Conservation (phyloP, 2,329 filamentous ascomycete species). For the Catunica adiposa region DNA sequence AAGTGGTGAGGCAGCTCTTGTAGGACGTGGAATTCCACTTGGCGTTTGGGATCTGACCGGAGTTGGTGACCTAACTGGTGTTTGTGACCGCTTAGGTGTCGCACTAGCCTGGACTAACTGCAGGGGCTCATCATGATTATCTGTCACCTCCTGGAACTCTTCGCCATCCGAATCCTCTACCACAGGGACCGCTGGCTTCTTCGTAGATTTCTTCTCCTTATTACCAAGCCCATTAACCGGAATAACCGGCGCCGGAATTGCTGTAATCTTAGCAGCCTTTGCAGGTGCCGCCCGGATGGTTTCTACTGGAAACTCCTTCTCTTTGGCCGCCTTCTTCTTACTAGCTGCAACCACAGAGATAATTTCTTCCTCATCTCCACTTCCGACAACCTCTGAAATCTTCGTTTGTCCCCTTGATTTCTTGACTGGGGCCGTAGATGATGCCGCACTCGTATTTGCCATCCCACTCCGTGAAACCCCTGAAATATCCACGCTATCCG, state of each 20-base stretch:
- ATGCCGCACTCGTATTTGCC: neutral
- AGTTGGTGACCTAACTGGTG: too few species aligned
- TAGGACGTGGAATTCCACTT: neutral
- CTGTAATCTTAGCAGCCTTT: neutral
- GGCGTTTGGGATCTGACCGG: neutral
- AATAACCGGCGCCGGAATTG: conserved; percentile 1
- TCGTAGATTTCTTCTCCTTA: neutral
- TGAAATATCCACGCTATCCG: conserved; percentile 26
- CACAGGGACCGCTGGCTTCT: neutral
- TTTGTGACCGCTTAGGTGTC: conserved; percentile 18
- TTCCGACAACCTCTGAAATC: neutral
- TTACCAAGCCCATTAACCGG: neutral
- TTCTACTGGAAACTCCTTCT: neutral
- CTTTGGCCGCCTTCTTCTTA: conserved; percentile 17
- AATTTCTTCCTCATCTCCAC: neutral
- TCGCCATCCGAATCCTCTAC: neutral
- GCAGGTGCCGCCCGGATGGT: neutral
- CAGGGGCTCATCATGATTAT: conserved; percentile 12
- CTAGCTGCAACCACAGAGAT: conserved; percentile 16
- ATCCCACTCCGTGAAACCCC: conserved; percentile 26
- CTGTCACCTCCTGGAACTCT: conserved; percentile 2
- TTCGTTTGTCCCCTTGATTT: neutral
- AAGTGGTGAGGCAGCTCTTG: neutral
- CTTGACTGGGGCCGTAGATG: neutral
- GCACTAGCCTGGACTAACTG: conserved; percentile 1